Evolutionary conservation across 2,329 filamentous ascomycete species (phyloP), one percentile per base, ranked within the genome.

Genomic region (Tympanopsis confertula): DNA sequence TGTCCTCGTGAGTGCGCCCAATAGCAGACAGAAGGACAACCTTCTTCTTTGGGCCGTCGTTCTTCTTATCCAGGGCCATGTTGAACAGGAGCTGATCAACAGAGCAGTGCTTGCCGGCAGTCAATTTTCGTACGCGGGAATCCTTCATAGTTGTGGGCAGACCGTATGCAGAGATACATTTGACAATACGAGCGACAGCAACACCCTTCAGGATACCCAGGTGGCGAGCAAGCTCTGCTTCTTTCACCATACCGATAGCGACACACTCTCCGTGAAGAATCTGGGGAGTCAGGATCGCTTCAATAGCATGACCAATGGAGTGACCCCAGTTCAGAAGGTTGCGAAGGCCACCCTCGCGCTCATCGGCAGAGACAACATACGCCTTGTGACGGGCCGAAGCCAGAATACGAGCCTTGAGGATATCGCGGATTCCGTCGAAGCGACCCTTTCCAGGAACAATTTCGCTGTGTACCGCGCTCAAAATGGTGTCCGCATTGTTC

Each of bases 11-110:
- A 1, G 87, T 93, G 50, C 81, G 77, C 40, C 91, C 91, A 53
- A 98, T 94, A 10, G 83, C 83, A 1, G 87, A 88, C 7, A 98
- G 69, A 5, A 98, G 72, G 5, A 95, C 89, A 44, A 98, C 83
- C 62, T 94, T 96, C 69, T 98, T 98, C 59, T 89, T 87, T 41
- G 75, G 75, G 2, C 91, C 91, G 33, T 94, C 84, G 47, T 98
- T 98, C 68, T 98, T 98, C 72, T 98, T 98, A 62, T 98, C 91
- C 5, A 98, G 82, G 1, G 83, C 87, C 91, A 98, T 98, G 56
- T 94, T 94, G 46, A 81, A 72, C 40, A 98, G 71, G 37, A 98
- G 62, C 24, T 83, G 72, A 48, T 95, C 85, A 2, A 95, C 85
- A 0, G 84, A 81, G 55, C 91, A 98, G 45, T 76, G 70, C 61